These are phyloP conservation scores for Euphorbia tirucalli DNA, from an alignment of 345 rosid species.

Conservation along the genomic window DNA sequence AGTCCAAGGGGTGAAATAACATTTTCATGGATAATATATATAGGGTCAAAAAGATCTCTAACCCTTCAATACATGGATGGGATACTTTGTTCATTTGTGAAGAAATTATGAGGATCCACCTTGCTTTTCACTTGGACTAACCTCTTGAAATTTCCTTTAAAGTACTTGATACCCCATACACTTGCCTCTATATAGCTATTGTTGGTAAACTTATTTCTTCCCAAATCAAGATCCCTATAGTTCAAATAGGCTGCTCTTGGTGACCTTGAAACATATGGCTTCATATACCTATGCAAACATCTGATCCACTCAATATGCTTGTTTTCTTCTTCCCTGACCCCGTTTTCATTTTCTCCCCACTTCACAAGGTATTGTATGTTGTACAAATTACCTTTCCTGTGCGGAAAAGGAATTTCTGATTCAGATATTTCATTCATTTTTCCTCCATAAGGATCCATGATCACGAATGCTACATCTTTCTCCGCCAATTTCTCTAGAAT, in stretches of 20 bases:
- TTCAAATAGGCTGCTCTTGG: conserved; percentile 28
- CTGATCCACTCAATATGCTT: conserved; percentile 19
- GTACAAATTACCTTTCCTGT: conserved; percentile 22
- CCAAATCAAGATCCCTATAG: conserved; percentile 30
- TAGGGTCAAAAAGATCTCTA: no score
- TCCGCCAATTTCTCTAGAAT: conserved; percentile 11
- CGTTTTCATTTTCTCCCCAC: conserved; percentile 8
- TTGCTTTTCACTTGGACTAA: conserved; percentile 17
- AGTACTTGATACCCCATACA: conserved; percentile 24
- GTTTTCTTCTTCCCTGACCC: neutral
- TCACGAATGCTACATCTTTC: conserved; percentile 11
- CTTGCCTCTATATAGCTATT: conserved; percentile 13
- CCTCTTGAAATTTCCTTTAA: conserved; percentile 25
- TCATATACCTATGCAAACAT: conserved; percentile 16
- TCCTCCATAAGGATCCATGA: conserved; percentile 29
- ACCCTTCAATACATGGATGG: neutral
- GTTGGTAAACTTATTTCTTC: conserved; percentile 11
- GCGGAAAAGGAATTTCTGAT: conserved; percentile 23
- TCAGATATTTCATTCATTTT: conserved; percentile 18
- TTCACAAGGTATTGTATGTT: conserved; percentile 28
- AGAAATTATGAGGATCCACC: conserved; percentile 24
- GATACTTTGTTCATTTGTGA: conserved; percentile 21
- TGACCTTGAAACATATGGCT: conserved; percentile 18
- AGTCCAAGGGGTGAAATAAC: no score
- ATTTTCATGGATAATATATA: no score